phyloP scores from a whole-genome alignment of 768 basidiomycete species.

The Rhodotorula babjevae region DNA sequence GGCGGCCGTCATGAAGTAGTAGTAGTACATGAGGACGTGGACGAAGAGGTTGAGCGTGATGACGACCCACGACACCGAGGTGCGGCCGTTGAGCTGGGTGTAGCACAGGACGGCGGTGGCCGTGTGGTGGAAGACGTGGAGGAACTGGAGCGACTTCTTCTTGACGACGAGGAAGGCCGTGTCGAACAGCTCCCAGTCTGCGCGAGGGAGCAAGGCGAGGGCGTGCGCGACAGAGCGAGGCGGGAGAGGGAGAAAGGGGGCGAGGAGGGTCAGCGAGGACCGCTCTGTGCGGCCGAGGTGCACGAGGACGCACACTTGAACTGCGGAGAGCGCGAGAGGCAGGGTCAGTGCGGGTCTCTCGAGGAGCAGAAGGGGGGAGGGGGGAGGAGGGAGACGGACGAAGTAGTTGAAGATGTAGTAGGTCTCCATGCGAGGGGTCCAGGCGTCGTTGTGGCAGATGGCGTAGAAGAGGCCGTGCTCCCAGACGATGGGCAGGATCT shows the following conservation, averaged over 20 bases:
- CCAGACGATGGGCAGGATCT: conserved; percentile 63
- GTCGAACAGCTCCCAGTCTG: conserved; percentile 81
- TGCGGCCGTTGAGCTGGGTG: conserved; percentile 87
- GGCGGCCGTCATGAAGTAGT: conserved; percentile 91
- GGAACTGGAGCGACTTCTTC: conserved; percentile 89
- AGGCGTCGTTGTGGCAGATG: conserved; percentile 70
- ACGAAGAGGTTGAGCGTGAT: conserved; percentile 85
- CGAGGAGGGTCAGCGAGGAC: too few relatives aligned
- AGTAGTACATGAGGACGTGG: conserved; percentile 98
- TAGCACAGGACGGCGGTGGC: conserved; percentile 94
- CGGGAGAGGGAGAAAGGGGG: too few relatives aligned
- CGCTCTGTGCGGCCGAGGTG: too few relatives aligned
- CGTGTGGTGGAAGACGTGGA: conserved; percentile 99
- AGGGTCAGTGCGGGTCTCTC: background rate
- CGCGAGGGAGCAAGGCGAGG: too few relatives aligned
- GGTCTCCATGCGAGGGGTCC: conserved; percentile 79
- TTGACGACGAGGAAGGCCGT: conserved; percentile 95
- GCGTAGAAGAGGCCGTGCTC: conserved; percentile 67
- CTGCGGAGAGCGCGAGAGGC: too few relatives aligned
- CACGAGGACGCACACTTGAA: background rate
- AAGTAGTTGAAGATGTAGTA: conserved; percentile 99
- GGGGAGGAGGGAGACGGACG: conserved; percentile 51
- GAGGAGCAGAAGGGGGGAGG: background rate
- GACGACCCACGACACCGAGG: conserved; percentile 94
- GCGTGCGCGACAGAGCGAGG: too few relatives aligned